Evolutionary conservation across 345 rosid species (phyloP), one percentile per base, ranked within the genome.

Genomic region (Euphorbia lathyris): DNA sequence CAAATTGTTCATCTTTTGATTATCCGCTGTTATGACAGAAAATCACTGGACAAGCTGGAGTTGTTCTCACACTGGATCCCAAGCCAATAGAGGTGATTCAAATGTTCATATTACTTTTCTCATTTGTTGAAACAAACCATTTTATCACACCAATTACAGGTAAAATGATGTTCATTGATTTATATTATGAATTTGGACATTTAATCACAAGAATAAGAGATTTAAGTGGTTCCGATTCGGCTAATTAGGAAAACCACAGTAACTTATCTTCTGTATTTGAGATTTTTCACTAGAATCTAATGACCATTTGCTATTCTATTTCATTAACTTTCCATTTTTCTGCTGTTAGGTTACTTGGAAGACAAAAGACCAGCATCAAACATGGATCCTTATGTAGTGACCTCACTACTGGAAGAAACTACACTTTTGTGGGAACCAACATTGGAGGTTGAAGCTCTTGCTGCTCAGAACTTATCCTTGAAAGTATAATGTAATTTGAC

Each of bases 11-110:
- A 45, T 36, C 26, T 36, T 65, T 17, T 75, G 34, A 53, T 72
- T 29, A 48, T 64, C 43, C 2, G 70, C 16, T 58, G 23, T 47
- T 75, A 56, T 73, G 74, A 80, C 88, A 94, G 98, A 90, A 96
- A 80, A 94, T 94, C 79, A 94, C 97, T 26, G 98, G 90, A 78
- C 97, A 94, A 91, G 90, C 88, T 68, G 99, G 99, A 32, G 97
- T 90, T 65, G 97, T 94, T 66, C 88, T 94, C 66, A 42, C 96
- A 0, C 95, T 94, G 66, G 99, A 95, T 77, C 99, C 97, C 27
- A 95, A 95, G 71, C 97, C 97, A 9, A 95, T 91, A 0, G 90
- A 90, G 96, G 98, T 91, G 23, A 75, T 34, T 30, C 4, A 38
- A 26, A 52, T 66, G 32, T 43, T 43, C 63, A 47, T 52, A 1